Evolutionary conservation across 139 green algal genomes (phyloP).

Genomic region (Chlorella vulgaris): DNA sequence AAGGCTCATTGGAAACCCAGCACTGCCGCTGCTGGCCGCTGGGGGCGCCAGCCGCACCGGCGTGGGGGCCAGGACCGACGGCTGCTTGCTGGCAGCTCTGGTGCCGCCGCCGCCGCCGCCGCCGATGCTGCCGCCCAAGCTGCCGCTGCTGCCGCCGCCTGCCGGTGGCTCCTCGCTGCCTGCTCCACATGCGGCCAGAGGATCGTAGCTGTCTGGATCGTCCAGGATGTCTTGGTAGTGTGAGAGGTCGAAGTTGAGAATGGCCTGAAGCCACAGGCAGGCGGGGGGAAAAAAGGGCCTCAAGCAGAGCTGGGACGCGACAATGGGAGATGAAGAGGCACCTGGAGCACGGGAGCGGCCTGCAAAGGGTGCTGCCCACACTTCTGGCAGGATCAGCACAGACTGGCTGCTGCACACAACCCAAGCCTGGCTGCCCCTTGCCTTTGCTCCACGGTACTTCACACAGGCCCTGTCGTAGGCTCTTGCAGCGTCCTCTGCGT

Average conservation of each 20-base stretch:
- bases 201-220: slow-evolving; percentile 35
- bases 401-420: background rate
- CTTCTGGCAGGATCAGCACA: background rate
- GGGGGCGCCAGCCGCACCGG: background rate
- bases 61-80: too few relatives aligned
- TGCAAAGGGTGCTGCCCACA: background rate
- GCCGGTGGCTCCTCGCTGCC: background rate
- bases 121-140: background rate
- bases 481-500: slow-evolving; percentile 60
- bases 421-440: background rate
- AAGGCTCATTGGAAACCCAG: too few relatives aligned
- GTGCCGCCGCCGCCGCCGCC: too few relatives aligned
- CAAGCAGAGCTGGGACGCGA: background rate
- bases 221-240: slow-evolving; percentile 53
- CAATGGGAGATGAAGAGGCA: background rate
- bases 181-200: background rate
- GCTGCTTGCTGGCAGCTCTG: background rate
- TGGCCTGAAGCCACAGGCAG: slow-evolving; percentile 55
- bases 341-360: background rate
- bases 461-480: slow-evolving; percentile 76
- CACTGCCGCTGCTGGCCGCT: background rate
- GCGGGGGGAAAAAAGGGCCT: background rate
- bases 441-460: slow-evolving; percentile 63
- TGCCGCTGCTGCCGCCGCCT: background rate
- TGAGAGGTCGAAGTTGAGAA: slow-evolving; percentile 69